Evolutionary conservation across 192 early-diverging fungal species (phyloP).

Genomic region (Coemansia sp.): DNA sequence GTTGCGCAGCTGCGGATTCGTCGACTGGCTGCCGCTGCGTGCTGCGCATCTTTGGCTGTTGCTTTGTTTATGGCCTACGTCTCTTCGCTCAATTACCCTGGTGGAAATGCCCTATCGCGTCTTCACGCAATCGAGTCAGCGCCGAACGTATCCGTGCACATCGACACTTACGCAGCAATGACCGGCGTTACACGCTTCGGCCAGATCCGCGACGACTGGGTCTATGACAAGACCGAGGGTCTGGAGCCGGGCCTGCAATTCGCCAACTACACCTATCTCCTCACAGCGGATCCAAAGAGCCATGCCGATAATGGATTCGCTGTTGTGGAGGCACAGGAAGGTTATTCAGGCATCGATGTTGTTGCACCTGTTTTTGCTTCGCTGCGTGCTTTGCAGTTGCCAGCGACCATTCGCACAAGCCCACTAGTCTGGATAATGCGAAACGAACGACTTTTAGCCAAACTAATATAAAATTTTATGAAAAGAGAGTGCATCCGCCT

Average conservation of each 20-base stretch:
- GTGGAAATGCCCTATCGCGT: slow-evolving; percentile 70
- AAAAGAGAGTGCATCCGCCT: not conserved
- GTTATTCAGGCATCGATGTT: slow-evolving; percentile 21
- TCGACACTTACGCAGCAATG: slow-evolving; percentile 76
- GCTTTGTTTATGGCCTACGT: slow-evolving; percentile 50
- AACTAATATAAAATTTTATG: not conserved
- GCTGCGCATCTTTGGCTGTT: slow-evolving; percentile 7
- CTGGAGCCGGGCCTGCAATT: slow-evolving; percentile 26
- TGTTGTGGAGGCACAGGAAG: slow-evolving; percentile 15
- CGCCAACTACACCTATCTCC: slow-evolving; percentile 29
- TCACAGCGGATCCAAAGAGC: slow-evolving; percentile 29
- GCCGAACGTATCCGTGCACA: slow-evolving; percentile 55
- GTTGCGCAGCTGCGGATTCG: slow-evolving; percentile 21
- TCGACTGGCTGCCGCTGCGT: slow-evolving; percentile 24
- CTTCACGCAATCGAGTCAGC: slow-evolving; percentile 59
- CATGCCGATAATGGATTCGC: slow-evolving; percentile 19
- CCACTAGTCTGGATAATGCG: slow-evolving; percentile 24
- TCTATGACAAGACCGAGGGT: slow-evolving; percentile 68
- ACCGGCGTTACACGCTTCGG: slow-evolving; percentile 84
- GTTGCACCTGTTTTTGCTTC: not conserved
- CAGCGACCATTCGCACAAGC: slow-evolving; percentile 6
- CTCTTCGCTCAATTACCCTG: slow-evolving; percentile 87
- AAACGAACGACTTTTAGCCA: not conserved
- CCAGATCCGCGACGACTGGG: slow-evolving; percentile 58
- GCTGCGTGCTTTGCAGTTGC: not conserved